Evolutionary conservation across 1,284 basidiomycete genomes (phyloP).

Genomic region (Coriolopsis trogii): DNA sequence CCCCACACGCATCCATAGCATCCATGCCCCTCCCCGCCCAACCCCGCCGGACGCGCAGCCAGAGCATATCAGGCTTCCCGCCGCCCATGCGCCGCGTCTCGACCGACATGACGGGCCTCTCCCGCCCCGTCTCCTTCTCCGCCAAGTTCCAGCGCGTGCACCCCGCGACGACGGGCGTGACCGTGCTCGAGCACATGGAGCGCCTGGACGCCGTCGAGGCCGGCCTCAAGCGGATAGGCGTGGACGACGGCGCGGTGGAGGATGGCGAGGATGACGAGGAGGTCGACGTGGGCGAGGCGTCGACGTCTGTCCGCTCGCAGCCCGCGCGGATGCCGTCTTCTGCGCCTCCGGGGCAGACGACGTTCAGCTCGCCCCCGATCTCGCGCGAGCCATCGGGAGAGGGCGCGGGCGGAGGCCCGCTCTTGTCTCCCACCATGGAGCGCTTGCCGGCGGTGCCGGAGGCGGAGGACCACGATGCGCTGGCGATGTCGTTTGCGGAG

Average conservation of each 20-base stretch:
- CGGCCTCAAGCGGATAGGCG: constrained; percentile 68
- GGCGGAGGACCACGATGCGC: constrained; percentile 41
- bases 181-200: constrained; percentile 80
- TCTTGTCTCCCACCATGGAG: constrained; percentile 29
- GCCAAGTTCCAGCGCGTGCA: constrained; percentile 78
- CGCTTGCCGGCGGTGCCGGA: constrained; percentile 51
- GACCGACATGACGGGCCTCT: constrained; percentile 53
- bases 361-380: constrained; percentile 15
- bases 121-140: constrained; percentile 77
- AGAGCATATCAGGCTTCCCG: constrained; percentile 68
- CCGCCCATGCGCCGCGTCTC: constrained; percentile 62
- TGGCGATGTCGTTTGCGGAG: constrained; percentile 55
- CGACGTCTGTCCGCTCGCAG: constrained; percentile 6
- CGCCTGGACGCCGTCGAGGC: constrained; percentile 81
- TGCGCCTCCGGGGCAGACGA: constrained; percentile 15
- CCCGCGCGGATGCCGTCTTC: constrained; percentile 7
- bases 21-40: constrained; percentile 53
- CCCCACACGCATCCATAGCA: constrained; percentile 61
- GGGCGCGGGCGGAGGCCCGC: constrained; percentile 12
- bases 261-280: constrained; percentile 48
- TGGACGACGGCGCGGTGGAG: constrained; percentile 53
- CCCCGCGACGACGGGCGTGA: constrained; percentile 80
- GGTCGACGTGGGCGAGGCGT: constrained; percentile 36
- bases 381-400: constrained; percentile 18
- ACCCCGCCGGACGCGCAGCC: constrained; percentile 52